Evolutionary conservation across 148 eudicot genomes (phyloP).

Genomic region (Tetragonia tetragonoides): DNA sequence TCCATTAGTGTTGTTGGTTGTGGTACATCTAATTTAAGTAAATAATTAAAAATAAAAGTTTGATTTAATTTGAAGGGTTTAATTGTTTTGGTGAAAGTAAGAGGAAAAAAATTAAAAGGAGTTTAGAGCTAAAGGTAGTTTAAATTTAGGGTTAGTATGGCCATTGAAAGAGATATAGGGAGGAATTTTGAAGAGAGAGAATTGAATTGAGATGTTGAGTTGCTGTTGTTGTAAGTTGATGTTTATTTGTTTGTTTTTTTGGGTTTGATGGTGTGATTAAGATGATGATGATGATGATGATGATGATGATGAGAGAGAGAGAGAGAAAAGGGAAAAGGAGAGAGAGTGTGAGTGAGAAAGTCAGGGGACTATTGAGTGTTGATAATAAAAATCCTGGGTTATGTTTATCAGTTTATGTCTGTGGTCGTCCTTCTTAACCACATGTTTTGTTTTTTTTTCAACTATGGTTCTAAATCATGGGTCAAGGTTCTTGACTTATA

Average conservation of each 20-base stretch:
- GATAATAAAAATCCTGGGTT: slow-evolving; percentile 43
- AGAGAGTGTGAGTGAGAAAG: slow-evolving; percentile 6
- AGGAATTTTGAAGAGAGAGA: neutral
- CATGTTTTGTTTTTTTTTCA: slow-evolving; percentile 28
- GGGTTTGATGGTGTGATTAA: slow-evolving; percentile 10
- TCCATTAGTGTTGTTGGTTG: slow-evolving; percentile 28
- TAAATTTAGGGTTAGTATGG: neutral
- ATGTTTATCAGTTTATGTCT: slow-evolving; percentile 30
- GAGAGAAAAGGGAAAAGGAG: slow-evolving; percentile 13
- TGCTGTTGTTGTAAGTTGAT: slow-evolving; percentile 1
- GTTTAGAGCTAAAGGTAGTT: no score
- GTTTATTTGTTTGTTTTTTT: neutral
- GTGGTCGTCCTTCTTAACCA: slow-evolving; percentile 54
- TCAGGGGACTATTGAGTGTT: slow-evolving; percentile 25
- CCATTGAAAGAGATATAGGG: neutral
- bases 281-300: slow-evolving; percentile 6
- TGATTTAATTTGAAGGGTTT: neutral
- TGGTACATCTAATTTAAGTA: neutral
- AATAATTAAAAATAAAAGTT: neutral
- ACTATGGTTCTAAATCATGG: slow-evolving; percentile 32
- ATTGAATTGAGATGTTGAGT: neutral
- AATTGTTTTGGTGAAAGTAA: neutral
- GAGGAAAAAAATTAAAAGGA: no score
- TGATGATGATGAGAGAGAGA: neutral
- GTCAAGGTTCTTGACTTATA: slow-evolving; percentile 1